A percentile compares a stretch with the other conserved stretches of the same genome.
Evolutionary conservation across 2,329 filamentous ascomycete species (phyloP).

Genomic region (Trichoderma oligosporum): DNA sequence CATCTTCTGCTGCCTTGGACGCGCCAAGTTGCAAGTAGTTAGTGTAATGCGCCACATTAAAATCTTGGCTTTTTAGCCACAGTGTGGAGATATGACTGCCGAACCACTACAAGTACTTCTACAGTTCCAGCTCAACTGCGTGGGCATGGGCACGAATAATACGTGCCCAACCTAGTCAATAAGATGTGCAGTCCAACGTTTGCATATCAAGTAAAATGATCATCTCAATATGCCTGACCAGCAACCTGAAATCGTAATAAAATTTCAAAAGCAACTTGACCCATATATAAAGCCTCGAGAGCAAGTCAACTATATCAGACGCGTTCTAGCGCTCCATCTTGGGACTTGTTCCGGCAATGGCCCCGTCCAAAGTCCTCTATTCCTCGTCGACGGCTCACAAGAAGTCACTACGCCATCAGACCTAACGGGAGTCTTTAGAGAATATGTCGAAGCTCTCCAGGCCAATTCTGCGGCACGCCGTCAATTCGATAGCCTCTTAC

Average conservation of each 20-base stretch:
- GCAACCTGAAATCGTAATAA: constrained; percentile 33
- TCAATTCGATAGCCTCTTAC: constrained; percentile 42
- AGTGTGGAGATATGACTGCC: constrained; percentile 3
- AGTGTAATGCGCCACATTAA: constrained; percentile 16
- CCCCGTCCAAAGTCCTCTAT: constrained; percentile 44
- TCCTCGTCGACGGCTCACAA: constrained; percentile 43
- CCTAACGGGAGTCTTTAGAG: constrained; percentile 47
- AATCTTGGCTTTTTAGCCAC: constrained; percentile 18
- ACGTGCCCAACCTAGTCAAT: background rate
- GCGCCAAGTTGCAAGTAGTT: constrained; percentile 17
- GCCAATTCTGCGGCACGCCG: constrained; percentile 50
- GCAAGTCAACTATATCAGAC: constrained; percentile 54
- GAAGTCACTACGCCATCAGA: constrained; percentile 36
- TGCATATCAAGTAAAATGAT: constrained; percentile 8
- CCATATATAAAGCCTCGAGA: constrained; percentile 56
- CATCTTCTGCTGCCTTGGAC: constrained; percentile 22
- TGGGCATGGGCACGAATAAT: background rate
- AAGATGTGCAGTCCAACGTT: constrained; percentile 4
- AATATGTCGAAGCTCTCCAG: constrained; percentile 53
- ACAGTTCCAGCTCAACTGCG: background rate
- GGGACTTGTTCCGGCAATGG: constrained; percentile 44
- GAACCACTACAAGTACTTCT: background rate
- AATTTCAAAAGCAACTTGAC: constrained; percentile 43
- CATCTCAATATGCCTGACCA: constrained; percentile 30
- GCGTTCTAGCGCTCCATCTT: constrained; percentile 52